Evolutionary conservation across 106 monocot species (phyloP), one percentile per base, ranked within the genome.

Genomic region (Acorus gramineus): DNA sequence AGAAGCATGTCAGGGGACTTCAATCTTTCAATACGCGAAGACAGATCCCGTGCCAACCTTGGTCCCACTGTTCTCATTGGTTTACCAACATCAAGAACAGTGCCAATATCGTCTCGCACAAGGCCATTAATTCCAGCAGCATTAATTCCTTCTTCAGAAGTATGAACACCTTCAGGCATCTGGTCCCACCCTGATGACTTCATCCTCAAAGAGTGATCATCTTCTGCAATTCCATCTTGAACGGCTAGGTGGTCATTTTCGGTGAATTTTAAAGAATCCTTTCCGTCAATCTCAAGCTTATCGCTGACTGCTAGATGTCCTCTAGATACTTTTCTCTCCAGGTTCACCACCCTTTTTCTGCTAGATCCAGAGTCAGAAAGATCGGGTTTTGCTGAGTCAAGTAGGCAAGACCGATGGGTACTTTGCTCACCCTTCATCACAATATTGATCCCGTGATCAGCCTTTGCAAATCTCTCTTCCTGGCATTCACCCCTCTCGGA

Each of bases 121-220:
- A 42, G n/a, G 52, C 63, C 53, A 42, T 60, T 55, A 71, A 61
- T 6, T 47, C 67, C 49, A 6, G 49, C 7, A 14, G 70, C 61
- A 49, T 14, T 56, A 6, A 50, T n/a, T 56, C 46, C 62, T 62
- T 62, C 62, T 47, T 3, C 54, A 66, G 67, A 44, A 54, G 4
- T 58, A 42, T 44, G 62, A 47, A 55, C 45, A 52, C 46, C 50
- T 69, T 75, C 69, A 56, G 89, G 94, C 59, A 84, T 64, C 45
- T 13, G 62, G 78, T 90, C 89, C 94, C 94, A 96, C 64, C 86
- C 89, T 45, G 90, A 79, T 3, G 67, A 53, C 64, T 81, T 90
- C 57, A 66, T 64, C 60, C 79, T 84, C 46, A 50, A 67, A 66
- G 62, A 4, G 60, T 2, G 66, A 77, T 71, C 79, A 78, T 46